Base-by-base conservation (phyloP, 2,329 filamentous ascomycete genomes). In the Talaromyces verruculosus region DNA sequence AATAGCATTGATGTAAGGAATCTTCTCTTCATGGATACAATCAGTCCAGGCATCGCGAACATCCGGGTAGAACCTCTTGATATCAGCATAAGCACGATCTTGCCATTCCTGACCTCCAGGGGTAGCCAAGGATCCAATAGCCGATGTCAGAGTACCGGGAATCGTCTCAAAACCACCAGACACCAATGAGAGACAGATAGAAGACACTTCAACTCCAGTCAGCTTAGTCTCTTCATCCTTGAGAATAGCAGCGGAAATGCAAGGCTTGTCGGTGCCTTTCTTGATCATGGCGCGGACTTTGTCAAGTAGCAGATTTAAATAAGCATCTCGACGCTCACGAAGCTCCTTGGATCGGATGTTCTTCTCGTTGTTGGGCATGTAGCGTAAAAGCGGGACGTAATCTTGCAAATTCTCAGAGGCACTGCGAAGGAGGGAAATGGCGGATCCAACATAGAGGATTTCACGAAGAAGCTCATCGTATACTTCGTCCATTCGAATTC, bases 381-480 rank as follows among this genome's bases (percentile, higher is more conserved):
- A 76, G 15, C 91, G 84, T 69, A 93, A 73, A 0, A 93, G 73
- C 0, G 91, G 91, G 6, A 93, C 85, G 69, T 93, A 93, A 72
- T 94, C 91, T 71, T 91, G 89, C 82, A 89, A 89, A 72, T 93
- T 93, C 72, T 92, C 91, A 61, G 88, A 91, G 1, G 90, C 92
- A n/a, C 86, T 89, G 55, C 91, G 81, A 69, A 92, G 88, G 68
- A 89, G 89, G 64, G 87, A 89, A 57, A 94, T 88, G 35, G 87
- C 87, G 28, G 89, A 85, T 73, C 93, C 91, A 2, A 93, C 90
- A 53, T 88, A 82, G 0, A 88, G 87, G 67, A 94, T 92, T 72
- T 93, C 91, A 11, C 86, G 82, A 11, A 93, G 83, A 17, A 93
- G 79, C 30, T 84, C 81, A 68, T 89, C 86, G 65, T 91, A 84